Conservation (phyloP, 2,329 filamentous ascomycete genomes). For the Alternaria metachromatica region DNA sequence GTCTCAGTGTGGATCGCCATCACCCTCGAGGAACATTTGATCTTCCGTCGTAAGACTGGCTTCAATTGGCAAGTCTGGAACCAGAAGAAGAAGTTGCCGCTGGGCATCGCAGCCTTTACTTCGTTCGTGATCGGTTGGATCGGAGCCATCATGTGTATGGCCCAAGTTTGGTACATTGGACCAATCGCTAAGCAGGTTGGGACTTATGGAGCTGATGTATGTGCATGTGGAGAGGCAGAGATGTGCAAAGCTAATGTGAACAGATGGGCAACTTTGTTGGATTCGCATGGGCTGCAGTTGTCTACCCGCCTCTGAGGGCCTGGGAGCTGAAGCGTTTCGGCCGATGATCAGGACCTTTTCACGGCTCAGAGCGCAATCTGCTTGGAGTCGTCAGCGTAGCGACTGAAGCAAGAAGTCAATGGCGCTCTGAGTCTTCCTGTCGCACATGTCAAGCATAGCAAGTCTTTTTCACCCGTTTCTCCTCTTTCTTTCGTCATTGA, state of each 20-base stretch:
- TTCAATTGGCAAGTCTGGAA: constrained; percentile 71
- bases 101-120: constrained; percentile 66
- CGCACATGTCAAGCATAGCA: not conserved
- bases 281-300: constrained; percentile 64
- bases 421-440: not conserved
- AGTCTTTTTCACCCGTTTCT: not conserved
- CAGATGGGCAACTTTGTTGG: constrained; percentile 67
- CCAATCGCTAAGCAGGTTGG: constrained; percentile 66
- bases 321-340: constrained; percentile 59
- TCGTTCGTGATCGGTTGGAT: constrained; percentile 71
- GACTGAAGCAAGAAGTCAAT: not conserved
- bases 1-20: constrained; percentile 70
- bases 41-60: constrained; percentile 62
- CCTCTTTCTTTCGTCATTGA: not conserved
- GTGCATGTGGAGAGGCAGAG: constrained; percentile 19
- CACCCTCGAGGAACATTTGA: constrained; percentile 65
- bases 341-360: constrained; percentile 42
- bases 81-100: constrained; percentile 63
- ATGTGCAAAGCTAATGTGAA: not conserved
- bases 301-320: constrained; percentile 62
- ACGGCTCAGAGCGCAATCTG: not conserved
- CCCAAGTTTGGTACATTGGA: constrained; percentile 72
- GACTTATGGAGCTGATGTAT: constrained; percentile 63
- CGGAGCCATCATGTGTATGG: constrained; percentile 71
- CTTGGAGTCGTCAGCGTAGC: not conserved